phyloP scores from a whole-genome alignment of 768 basidiomycete genomes.

The Ramaria sp. region DNA sequence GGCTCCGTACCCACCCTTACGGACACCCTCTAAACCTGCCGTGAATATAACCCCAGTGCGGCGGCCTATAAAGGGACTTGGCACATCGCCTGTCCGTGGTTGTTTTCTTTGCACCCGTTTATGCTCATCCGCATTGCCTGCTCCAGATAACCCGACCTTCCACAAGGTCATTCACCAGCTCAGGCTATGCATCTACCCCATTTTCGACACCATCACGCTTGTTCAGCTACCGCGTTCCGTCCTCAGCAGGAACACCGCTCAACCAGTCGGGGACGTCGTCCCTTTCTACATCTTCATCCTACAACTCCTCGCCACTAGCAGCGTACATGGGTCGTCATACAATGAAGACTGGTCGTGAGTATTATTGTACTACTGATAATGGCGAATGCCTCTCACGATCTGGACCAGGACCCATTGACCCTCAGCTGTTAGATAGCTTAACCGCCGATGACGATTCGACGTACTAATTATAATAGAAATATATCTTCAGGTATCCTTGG shows the following conservation, averaged over 20 bases:
- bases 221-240: background rate
- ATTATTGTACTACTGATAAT: background rate
- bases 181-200: slow-evolving; percentile 10
- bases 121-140: background rate
- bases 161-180: background rate
- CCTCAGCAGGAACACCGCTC: slow-evolving; percentile 4
- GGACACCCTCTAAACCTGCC: slow-evolving; percentile 3
- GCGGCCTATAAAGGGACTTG: slow-evolving; percentile 2
- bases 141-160: background rate
- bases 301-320: slow-evolving; percentile 7
- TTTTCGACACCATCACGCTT: slow-evolving; percentile 1
- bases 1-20: slow-evolving; percentile 4
- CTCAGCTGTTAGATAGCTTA: background rate
- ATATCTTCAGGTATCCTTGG: too few species aligned
- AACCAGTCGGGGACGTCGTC: slow-evolving; percentile 4
- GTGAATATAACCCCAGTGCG: slow-evolving; percentile 3
- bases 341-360: background rate
- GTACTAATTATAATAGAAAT: background rate
- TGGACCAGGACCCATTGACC: slow-evolving; percentile 3
- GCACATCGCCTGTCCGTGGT: slow-evolving; percentile 2
- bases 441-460: slow-evolving; percentile 1
- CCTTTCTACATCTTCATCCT: background rate
- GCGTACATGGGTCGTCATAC: slow-evolving; percentile 7
- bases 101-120: too few species aligned
- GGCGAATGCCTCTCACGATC: background rate